Conservation (phyloP, 805 yeast species). For the Saccharomycopsis sp. region DNA sequence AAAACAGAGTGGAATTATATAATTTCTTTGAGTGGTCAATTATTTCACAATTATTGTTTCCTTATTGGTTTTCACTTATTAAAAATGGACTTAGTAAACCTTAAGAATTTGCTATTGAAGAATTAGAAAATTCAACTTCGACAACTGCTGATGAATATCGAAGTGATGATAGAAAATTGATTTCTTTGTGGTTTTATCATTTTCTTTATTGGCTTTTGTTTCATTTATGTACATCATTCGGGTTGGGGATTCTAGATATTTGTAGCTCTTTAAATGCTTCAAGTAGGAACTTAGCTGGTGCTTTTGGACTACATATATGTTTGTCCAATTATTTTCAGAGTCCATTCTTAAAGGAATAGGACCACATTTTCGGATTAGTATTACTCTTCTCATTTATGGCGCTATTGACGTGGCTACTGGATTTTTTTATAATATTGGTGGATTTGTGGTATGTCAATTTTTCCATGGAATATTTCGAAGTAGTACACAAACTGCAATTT, state of each 20-base stretch:
- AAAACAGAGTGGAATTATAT: no score
- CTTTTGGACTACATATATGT: constrained; percentile 63
- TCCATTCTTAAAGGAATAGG: constrained; percentile 47
- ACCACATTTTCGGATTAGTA: constrained; percentile 59
- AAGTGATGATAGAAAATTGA: constrained; percentile 56
- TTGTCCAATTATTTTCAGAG: constrained; percentile 57
- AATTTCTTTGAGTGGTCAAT: no score
- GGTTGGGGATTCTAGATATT: constrained; percentile 63
- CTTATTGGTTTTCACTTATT: no score
- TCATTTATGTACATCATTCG: constrained; percentile 67
- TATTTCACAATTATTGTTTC: no score
- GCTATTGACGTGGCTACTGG: constrained; percentile 59
- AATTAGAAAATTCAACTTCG: no score
- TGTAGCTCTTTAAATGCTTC: constrained; percentile 43
- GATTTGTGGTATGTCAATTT: constrained; percentile 53
- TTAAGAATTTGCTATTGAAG: no score
- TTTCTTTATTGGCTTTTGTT: constrained; percentile 58
- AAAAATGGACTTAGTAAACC: no score
- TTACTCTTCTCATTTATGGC: constrained; percentile 57
- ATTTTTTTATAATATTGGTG: constrained; percentile 49
- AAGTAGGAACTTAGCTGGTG: no score
- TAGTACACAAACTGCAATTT: constrained; percentile 69
- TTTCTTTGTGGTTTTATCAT: constrained; percentile 59
- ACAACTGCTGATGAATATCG: constrained; percentile 37
- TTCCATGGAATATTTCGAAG: constrained; percentile 63